Evolutionary conservation across 805 yeast genomes (phyloP).

Genomic region (Yarrowia sp.): DNA sequence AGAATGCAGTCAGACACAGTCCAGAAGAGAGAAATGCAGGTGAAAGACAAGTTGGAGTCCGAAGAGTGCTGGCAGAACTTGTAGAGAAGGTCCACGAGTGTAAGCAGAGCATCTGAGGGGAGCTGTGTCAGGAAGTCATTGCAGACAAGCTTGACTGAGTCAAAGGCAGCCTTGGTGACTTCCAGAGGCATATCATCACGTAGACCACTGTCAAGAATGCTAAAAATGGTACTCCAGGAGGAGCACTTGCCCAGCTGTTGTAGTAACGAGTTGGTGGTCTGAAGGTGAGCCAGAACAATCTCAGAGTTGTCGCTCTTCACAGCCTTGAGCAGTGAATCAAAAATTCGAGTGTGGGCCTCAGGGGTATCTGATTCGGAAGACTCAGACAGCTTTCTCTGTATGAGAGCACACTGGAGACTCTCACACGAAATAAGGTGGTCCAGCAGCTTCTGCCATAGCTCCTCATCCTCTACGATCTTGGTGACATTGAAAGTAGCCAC

Average conservation of each 20-base stretch:
- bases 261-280: conserved; percentile 13
- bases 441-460: conserved; percentile 19
- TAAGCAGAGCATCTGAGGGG: conserved; percentile 68
- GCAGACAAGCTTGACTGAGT: conserved; percentile 78
- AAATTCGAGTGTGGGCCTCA: conserved; percentile 6
- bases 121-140: conserved; percentile 82
- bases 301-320: conserved; percentile 24
- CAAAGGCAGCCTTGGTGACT: conserved; percentile 74
- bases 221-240: conserved; percentile 77
- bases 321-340: conserved; percentile 22
- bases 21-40: conserved; percentile 93
- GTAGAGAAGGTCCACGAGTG: conserved; percentile 72
- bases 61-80: conserved; percentile 72
- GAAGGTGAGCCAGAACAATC: conserved; percentile 26
- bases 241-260: conserved; percentile 68
- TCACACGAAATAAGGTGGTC: conserved; percentile 16
- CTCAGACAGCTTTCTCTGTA: conserved; percentile 20
- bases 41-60: conserved; percentile 87
- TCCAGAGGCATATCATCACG: conserved; percentile 48
- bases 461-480: conserved; percentile 29
- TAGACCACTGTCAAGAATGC: conserved; percentile 53
- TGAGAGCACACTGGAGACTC: conserved; percentile 25
- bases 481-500: conserved; percentile 22
- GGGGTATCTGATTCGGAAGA: conserved; percentile 18
- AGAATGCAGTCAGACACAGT: conserved; percentile 76